A percentile compares a stretch with the other conserved stretches of the same genome.
Evolutionary conservation across 257 asterid species (phyloP).

Genomic region (Haberlea rhodopensis): DNA sequence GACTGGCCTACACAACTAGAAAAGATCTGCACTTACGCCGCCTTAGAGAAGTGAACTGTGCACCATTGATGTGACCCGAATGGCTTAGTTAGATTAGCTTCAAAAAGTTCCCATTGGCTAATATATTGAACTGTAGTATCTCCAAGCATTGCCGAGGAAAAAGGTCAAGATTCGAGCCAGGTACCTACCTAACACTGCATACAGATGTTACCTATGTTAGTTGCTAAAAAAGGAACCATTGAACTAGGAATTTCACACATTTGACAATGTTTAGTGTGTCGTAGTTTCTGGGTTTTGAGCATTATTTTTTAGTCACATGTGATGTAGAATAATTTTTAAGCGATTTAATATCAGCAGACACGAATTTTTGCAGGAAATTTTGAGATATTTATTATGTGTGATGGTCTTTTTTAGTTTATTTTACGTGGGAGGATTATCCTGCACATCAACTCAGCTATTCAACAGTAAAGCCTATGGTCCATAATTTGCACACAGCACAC

Average conservation of each 20-base stretch:
- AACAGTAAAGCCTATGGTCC: too few relatives aligned
- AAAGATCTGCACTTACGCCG: slow-evolving; percentile 53
- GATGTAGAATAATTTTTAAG: not conserved
- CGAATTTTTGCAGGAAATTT: not conserved
- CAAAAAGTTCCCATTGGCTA: not conserved
- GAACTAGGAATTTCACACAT: not conserved
- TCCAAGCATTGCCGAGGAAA: not conserved
- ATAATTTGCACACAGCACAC: too few relatives aligned
- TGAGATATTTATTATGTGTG: not conserved
- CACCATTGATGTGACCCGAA: slow-evolving; percentile 5
- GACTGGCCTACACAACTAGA: slow-evolving; percentile 76
- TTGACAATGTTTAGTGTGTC: not conserved
- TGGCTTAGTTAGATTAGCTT: not conserved
- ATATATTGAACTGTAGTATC: too few relatives aligned
- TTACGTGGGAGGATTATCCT: too few relatives aligned
- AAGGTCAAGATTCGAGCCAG: not conserved
- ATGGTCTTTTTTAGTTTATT: too few relatives aligned
- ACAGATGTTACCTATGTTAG: not conserved
- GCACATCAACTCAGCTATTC: too few relatives aligned
- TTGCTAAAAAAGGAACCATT: not conserved
- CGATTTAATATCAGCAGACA: not conserved
- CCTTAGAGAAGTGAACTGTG: slow-evolving; percentile 31
- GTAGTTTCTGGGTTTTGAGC: not conserved
- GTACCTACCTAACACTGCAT: not conserved
- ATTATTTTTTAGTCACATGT: not conserved